Conservation (phyloP, 805 yeast species). For the Pichia kluyveri region DNA sequence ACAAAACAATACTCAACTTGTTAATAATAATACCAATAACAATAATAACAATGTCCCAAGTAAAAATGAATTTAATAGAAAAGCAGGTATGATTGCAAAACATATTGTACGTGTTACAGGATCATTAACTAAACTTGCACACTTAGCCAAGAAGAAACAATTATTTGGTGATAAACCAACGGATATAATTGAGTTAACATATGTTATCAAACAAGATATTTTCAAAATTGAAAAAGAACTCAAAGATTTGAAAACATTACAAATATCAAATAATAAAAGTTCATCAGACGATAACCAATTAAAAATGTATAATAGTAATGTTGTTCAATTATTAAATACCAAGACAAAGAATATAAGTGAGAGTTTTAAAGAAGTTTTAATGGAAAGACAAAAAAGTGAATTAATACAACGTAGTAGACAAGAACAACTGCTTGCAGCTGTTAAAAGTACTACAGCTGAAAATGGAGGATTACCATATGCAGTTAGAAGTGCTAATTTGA, state of each 20-base stretch:
- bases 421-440: constrained; percentile 67
- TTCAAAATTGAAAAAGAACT: constrained; percentile 68
- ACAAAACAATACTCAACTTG: constrained; percentile 18
- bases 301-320: constrained; percentile 71
- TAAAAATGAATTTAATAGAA: constrained; percentile 50
- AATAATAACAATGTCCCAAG: constrained; percentile 18
- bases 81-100: constrained; percentile 78
- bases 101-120: constrained; percentile 85
- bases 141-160: constrained; percentile 79
- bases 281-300: constrained; percentile 45
- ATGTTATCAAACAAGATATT: constrained; percentile 78
- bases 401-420: constrained; percentile 71
- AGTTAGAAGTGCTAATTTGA: constrained; percentile 12
- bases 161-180: constrained; percentile 89
- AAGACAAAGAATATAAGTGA: constrained; percentile 89
- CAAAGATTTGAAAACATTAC: constrained; percentile 41
- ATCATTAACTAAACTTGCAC: constrained; percentile 68
- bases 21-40: constrained; percentile 2
- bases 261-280: neutral
- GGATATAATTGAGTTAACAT: constrained; percentile 87
- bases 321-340: constrained; percentile 77
- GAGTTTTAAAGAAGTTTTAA: constrained; percentile 83
- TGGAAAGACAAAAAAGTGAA: constrained; percentile 77
- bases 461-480: constrained; percentile 20
- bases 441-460: constrained; percentile 18